Evolutionary conservation across 108 stramenopile species (phyloP).

Genomic region (Skeletonema potamos): DNA sequence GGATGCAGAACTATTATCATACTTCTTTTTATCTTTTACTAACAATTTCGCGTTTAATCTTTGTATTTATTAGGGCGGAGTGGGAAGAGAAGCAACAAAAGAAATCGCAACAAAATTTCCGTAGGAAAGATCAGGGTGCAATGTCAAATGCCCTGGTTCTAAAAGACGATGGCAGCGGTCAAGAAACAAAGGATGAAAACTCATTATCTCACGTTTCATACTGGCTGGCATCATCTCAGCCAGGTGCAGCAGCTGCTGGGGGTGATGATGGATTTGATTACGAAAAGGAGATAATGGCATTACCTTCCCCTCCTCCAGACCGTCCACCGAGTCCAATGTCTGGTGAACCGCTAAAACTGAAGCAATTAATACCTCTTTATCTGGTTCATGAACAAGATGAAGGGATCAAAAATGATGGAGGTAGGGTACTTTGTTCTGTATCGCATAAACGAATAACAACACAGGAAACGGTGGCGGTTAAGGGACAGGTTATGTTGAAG

Average conservation of each 20-base stretch:
- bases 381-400: constrained; percentile 17
- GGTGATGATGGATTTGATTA: constrained; percentile 27
- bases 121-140: constrained; percentile 42
- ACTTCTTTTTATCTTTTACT: no score
- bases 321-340: constrained; percentile 86
- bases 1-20: no score
- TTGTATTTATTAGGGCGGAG: neutral
- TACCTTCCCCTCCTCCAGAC: constrained; percentile 55
- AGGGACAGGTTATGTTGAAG: constrained; percentile 76
- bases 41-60: no score
- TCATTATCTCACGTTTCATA: constrained; percentile 61
- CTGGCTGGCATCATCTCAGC: constrained; percentile 85
- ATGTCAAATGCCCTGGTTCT: constrained; percentile 18
- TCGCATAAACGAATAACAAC: constrained; percentile 80
- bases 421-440: constrained; percentile 66
- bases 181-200: constrained; percentile 36
- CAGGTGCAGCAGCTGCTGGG: constrained; percentile 20
- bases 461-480: constrained; percentile 69
- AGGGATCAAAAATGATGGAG: neutral
- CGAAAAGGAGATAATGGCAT: constrained; percentile 15
- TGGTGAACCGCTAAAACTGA: constrained; percentile 72
- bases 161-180: constrained; percentile 27
- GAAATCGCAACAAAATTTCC: constrained; percentile 25
- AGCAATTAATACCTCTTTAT: constrained; percentile 65
- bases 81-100: constrained; percentile 35